Percentiles rank a stretch among this genome's conserved stretches.
phyloP scores from a whole-genome alignment of 352 stramenopile species.

The Globisporangium spinosum region DNA sequence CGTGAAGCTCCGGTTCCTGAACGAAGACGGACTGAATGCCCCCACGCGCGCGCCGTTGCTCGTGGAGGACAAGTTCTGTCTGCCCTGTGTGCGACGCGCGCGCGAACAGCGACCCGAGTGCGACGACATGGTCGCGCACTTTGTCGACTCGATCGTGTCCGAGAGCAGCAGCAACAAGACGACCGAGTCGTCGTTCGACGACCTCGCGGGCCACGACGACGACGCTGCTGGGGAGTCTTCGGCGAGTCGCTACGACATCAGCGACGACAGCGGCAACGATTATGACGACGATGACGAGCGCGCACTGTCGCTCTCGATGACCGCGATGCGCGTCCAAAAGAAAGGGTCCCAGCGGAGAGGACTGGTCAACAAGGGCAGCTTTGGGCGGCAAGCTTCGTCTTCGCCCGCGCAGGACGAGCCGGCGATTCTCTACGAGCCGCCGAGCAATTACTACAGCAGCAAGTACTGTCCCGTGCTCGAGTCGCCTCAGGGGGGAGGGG shows the following conservation, averaged over 20 bases:
- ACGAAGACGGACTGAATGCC: not conserved
- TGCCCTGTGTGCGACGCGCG: slow-evolving; percentile 15
- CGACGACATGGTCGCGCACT: slow-evolving; percentile 5
- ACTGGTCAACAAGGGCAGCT: not conserved
- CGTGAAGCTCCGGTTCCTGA: slow-evolving; percentile 16
- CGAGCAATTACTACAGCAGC: not conserved
- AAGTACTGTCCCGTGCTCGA: slow-evolving; percentile 4
- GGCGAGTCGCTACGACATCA: slow-evolving; percentile 2
- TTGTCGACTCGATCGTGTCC: slow-evolving; percentile 17
- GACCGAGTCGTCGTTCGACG: slow-evolving; percentile 9
- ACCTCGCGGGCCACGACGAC: not conserved
- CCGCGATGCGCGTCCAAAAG: not conserved
- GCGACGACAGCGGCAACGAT: slow-evolving; percentile 1
- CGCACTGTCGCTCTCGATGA: not conserved
- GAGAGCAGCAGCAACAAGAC: slow-evolving; percentile 10
- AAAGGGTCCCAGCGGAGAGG: not conserved
- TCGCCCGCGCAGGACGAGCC: not conserved
- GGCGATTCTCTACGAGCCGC: not conserved
- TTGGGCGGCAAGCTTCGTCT: not conserved
- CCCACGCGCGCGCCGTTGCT: not conserved
- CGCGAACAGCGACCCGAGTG: slow-evolving; percentile 12
- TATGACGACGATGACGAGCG: not conserved
- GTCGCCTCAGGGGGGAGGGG: not conserved
- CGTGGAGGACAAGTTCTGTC: slow-evolving; percentile 15
- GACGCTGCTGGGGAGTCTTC: not conserved